Evolutionary conservation across 192 early-diverging fungal species (phyloP), one percentile per base, ranked within the genome.

Genomic region (Mortierella antarctica): DNA sequence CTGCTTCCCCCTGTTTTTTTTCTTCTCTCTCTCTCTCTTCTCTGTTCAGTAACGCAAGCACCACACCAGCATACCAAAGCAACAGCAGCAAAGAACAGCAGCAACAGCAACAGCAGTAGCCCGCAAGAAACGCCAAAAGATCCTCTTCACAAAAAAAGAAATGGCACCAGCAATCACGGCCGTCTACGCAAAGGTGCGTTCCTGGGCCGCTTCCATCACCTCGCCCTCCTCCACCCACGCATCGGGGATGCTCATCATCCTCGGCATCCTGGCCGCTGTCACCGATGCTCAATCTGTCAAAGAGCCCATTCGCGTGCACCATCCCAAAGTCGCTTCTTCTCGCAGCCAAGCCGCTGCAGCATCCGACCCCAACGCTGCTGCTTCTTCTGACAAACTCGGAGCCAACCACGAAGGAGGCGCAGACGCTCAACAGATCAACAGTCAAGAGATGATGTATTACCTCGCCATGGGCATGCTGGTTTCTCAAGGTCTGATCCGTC

Each of bases 221-320:
- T 80, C 77, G 44, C 77, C 77, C 39, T 80, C 77, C 18, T 23
- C 69, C 12, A 80, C 77, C 54, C 77, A 80, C 49, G 77, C 77
- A 46, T 80, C 77, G 39, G 59, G 70, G 20, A 80, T 80, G 77
- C 65, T 80, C 53, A 80, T 80, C 77, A 51, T 80, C 53, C 56
- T 80, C 54, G 77, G 59, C 55, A 65, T 80, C 59, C 53, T 80
- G 40, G 77, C 77, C 17, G 70, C 77, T 23, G 65, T 66, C 47
- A 64, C 77, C 42, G 77, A 71, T n/a, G 77, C 77, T 21, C 67
- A 76, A 11, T 52, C 63, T 50, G 70, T 48, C 50, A 42, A 53
- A 40, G 53, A 62, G 49, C 59, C 61, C 61, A 63, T 55, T 60
- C 51, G 61, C 49, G 52, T 44, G 47, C 70, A 60, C 20, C 57